Base-by-base conservation (phyloP, 306 rosid species). In the Cicer judaicum region DNA sequence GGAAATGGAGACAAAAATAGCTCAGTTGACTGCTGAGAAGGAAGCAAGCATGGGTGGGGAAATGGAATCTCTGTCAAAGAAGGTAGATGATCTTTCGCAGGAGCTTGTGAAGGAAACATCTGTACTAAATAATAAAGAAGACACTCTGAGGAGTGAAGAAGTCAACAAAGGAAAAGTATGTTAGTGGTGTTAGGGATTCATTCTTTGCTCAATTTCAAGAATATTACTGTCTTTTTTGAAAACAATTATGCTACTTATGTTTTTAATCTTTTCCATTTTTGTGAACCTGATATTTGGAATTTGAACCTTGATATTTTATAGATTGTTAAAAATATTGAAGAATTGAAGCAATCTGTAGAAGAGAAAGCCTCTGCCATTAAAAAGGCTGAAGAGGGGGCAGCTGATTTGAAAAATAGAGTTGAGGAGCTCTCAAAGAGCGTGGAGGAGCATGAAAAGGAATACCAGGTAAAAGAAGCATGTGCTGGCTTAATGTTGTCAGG, bases 21-120 rank as follows among this genome's bases (percentile, higher is more conserved):
- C 81, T 11, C 86, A 81, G 73, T 66, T 94, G 87, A 82, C 92
- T 47, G 91, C 90, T 15, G 95, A 88, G 81, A 94, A 86, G 88
- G 98, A 91, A 78, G 92, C 96, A 48, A 83, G 80, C 82, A 91
- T 94, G 98, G 97, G 97, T 41, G 94, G 87, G 46, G 98, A 94
- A 86, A 90, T 86, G 29, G 92, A 94, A 88, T 74, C 84, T 75
- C 85, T 91, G 80, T 86, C 96, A 5, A 90, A 87, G 71, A 87
- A 81, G 79, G 93, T 88, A 62, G 97, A 91, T 79, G 77, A 71
- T 8, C 85, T 90, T 79, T 84, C 96, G 68, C 91, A 88, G 84
- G 83, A 82, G 83, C 87, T 94, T 54, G 94, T 94, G 62, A 90
- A 80, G 90, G 95, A 90, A 78, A 90, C 87, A 1, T 88, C 99